Conservation (phyloP, 768 basidiomycete genomes). For the Gloeopeniophorella convolvens region DNA sequence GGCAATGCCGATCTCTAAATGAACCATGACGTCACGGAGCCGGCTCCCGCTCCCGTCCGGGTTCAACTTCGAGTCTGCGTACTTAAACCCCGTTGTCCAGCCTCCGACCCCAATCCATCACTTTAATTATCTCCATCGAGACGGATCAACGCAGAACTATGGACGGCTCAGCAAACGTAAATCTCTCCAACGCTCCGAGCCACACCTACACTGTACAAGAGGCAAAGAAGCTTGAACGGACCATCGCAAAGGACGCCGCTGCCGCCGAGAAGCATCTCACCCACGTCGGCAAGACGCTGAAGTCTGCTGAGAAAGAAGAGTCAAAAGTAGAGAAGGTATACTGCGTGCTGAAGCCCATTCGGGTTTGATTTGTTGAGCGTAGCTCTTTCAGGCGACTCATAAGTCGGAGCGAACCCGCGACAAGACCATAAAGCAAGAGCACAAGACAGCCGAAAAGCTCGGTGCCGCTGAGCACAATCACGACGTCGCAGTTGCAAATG, state of each 20-base stretch:
- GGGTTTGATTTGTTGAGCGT: not conserved
- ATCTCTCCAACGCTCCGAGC: constrained; percentile 6
- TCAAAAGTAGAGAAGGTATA: constrained; percentile 44
- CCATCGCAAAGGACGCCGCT: constrained; percentile 43
- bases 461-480: constrained; percentile 49
- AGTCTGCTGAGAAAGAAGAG: constrained; percentile 50
- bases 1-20: too few relatives aligned
- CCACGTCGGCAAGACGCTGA: constrained; percentile 34
- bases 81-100: too few relatives aligned
- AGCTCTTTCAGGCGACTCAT: constrained; percentile 32
- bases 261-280: constrained; percentile 31
- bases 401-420: constrained; percentile 42
- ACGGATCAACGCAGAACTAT: too few relatives aligned
- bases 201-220: not conserved
- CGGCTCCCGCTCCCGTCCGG: too few relatives aligned
- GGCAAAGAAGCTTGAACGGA: constrained; percentile 36
- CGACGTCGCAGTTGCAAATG: constrained; percentile 39
- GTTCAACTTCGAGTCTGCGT: too few relatives aligned
- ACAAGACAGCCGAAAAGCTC: constrained; percentile 42
- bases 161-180: constrained; percentile 4
- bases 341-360: too few relatives aligned
- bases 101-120: too few relatives aligned
- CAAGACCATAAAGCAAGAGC: constrained; percentile 46
- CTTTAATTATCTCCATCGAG: too few relatives aligned
- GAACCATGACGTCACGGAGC: too few relatives aligned